Percentiles rank a stretch among this genome's conserved stretches.
These are phyloP conservation scores for Aspergillus eucalypticola DNA, from an alignment of 2,329 filamentous ascomycete species.

Conservation along the genomic window DNA sequence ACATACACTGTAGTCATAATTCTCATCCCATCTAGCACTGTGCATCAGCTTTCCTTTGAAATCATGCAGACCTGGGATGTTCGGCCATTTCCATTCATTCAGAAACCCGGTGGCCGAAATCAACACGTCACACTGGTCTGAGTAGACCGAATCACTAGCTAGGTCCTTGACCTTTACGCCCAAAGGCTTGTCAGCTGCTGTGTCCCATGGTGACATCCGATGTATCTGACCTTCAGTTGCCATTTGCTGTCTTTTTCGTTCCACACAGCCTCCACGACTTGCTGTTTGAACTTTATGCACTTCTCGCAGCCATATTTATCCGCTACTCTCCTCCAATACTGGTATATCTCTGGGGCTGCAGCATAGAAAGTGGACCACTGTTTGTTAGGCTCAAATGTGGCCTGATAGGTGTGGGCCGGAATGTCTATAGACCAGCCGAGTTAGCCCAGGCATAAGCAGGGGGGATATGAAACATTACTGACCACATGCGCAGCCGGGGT, in stretches of 20 bases:
- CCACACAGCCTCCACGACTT: conserved; percentile 49
- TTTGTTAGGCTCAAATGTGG: conserved; percentile 51
- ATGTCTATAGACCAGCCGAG: conserved; percentile 37
- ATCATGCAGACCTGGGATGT: conserved; percentile 47
- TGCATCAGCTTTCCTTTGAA: conserved; percentile 51
- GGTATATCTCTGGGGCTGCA: conserved; percentile 50
- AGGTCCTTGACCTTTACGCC: conserved; percentile 25
- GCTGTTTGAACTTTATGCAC: conserved; percentile 50
- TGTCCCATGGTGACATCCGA: background rate
- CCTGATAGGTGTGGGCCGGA: conserved; percentile 52
- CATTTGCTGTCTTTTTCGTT: conserved; percentile 37
- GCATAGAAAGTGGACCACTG: conserved; percentile 54
- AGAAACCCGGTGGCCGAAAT: conserved; percentile 44
- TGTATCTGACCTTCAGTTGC: conserved; percentile 26
- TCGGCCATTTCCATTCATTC: conserved; percentile 49
- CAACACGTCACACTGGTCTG: conserved; percentile 36
- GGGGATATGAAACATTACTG: conserved; percentile 9
- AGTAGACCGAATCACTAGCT: conserved; percentile 20
- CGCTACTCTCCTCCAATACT: conserved; percentile 50
- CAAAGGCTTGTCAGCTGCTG: background rate
- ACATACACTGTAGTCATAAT: conserved; percentile 35
- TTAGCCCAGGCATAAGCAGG: background rate
- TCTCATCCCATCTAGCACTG: conserved; percentile 46
- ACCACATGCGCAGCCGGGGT: conserved; percentile 41
- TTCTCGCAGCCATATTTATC: conserved; percentile 48